Evolutionary conservation across 257 asterid genomes (phyloP), one percentile per base, ranked within the genome.

Genomic region (Plectranthus barbatus): DNA sequence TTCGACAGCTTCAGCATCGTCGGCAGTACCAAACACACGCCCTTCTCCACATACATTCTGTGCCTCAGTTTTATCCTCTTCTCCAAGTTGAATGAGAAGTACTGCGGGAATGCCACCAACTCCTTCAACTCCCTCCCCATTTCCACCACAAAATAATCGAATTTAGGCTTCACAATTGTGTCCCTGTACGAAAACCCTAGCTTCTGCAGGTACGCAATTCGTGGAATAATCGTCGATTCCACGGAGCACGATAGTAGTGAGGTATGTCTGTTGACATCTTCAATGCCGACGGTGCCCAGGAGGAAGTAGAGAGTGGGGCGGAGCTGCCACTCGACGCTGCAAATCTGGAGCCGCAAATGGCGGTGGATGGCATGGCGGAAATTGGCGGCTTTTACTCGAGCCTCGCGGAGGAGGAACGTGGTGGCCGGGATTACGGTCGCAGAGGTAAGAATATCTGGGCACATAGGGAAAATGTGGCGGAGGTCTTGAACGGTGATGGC

Each of bases 241-340:
- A 89, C 98, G 6, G 88, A 81, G 78, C 93, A 89, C 0, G 95
- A 92, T 5, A 92, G 37, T 13, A 92, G 83, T 10, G 86, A 52
- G 2, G 98, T 81, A 40, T 84, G 84, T 63, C 66, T 80, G 59
- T 74, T 49, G 46, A 80, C 95, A 29, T 81, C 76, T 0, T 89
- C 89, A 10, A 92, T 81, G 11, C 99, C 96, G 12, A 92, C 77
- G 1, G 83, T 82, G 41, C 82, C 87, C 69, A 86, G 96, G 46
- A 92, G 87, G 60, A 92, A 92, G 82, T 79, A 82, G 26, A 92
- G 79, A 26, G 99, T 82, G 4, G 96, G 96, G 15, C 97, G 93
- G 64, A 92, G 90, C 39, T 72, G 82, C 42, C 72, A 70, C 2
- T 76, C 81, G 13, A 89, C 96, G 69, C 76, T 64, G 78, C 88